Percentiles rank a stretch among this genome's conserved stretches.
These are phyloP conservation scores for Cucumis cinereus DNA, from an alignment of 306 rosid species.

Conservation along the genomic window DNA sequence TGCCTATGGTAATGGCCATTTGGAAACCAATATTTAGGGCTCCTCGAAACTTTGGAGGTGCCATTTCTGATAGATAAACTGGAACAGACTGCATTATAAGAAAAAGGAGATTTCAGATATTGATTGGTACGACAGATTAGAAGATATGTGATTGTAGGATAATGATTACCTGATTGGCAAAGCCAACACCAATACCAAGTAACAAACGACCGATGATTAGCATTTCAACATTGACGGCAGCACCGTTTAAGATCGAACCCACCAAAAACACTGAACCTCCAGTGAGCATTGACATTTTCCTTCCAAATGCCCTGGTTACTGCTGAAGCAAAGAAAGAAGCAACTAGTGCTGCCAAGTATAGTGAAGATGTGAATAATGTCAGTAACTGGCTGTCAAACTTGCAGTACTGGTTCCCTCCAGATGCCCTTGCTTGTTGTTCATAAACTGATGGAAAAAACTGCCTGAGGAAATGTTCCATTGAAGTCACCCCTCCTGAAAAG, in stretches of 20 bases:
- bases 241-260: conserved; percentile 19
- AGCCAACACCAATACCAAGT: conserved; percentile 27
- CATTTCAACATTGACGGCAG: conserved; percentile 5
- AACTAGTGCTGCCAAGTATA: conserved; percentile 26
- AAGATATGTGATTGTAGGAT: background rate
- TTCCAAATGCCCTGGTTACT: conserved; percentile 22
- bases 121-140: background rate
- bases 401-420: conserved; percentile 15
- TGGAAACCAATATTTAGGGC: conserved; percentile 33
- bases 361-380: conserved; percentile 29
- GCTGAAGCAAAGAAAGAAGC: conserved; percentile 30
- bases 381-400: conserved; percentile 13
- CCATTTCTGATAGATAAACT: conserved; percentile 36
- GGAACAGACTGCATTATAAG: conserved; percentile 19
- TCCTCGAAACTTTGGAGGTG: conserved; percentile 32
- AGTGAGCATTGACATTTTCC: conserved; percentile 21
- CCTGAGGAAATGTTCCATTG: conserved; percentile 20
- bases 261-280: conserved; percentile 19
- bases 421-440: background rate
- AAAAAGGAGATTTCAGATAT: background rate
- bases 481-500: conserved; percentile 30
- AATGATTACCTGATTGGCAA: conserved; percentile 23
- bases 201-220: conserved; percentile 25
- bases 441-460: conserved; percentile 18
- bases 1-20: conserved; percentile 32